These are phyloP conservation scores for Magnaporthiopsis rhizophila DNA, from an alignment of 2,329 filamentous ascomycete species.

Conservation along the genomic window DNA sequence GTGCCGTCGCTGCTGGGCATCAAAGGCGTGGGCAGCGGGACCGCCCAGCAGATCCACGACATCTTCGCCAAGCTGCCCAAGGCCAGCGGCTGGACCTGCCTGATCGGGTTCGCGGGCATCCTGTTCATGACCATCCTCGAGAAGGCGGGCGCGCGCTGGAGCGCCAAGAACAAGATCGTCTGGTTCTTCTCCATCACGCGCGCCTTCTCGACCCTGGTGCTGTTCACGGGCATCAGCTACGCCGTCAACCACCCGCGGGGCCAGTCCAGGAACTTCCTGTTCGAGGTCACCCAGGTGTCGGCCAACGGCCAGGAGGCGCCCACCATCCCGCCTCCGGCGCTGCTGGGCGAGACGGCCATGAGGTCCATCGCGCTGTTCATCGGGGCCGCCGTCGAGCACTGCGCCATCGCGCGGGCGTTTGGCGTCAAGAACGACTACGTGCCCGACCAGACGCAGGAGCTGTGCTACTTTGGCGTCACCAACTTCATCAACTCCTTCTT, in stretches of 20 bases:
- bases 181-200: constrained; percentile 53
- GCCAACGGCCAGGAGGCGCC: constrained; percentile 46
- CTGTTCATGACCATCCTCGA: constrained; percentile 48
- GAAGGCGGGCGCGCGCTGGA: constrained; percentile 50
- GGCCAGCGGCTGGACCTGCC: constrained; percentile 49
- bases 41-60: constrained; percentile 50
- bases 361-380: constrained; percentile 54
- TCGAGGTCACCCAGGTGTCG: constrained; percentile 48
- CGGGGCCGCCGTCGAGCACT: constrained; percentile 53
- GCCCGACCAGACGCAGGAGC: constrained; percentile 57
- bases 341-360: constrained; percentile 45
- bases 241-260: constrained; percentile 47
- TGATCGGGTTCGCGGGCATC: constrained; percentile 50
- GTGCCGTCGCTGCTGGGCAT: constrained; percentile 50
- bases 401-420: constrained; percentile 57
- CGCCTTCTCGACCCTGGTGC: constrained; percentile 50
- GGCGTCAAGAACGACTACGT: constrained; percentile 53
- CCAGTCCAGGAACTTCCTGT: constrained; percentile 35
- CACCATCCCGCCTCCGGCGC: constrained; percentile 32
- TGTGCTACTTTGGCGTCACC: constrained; percentile 53
- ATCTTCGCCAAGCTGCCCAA: constrained; percentile 47
- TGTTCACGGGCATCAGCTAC: constrained; percentile 57
- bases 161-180: constrained; percentile 46
- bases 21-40: constrained; percentile 40
- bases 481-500: constrained; percentile 61